Conservation (phyloP, 73 alveolate species). For the Symbiodinium pilosum region DNA sequence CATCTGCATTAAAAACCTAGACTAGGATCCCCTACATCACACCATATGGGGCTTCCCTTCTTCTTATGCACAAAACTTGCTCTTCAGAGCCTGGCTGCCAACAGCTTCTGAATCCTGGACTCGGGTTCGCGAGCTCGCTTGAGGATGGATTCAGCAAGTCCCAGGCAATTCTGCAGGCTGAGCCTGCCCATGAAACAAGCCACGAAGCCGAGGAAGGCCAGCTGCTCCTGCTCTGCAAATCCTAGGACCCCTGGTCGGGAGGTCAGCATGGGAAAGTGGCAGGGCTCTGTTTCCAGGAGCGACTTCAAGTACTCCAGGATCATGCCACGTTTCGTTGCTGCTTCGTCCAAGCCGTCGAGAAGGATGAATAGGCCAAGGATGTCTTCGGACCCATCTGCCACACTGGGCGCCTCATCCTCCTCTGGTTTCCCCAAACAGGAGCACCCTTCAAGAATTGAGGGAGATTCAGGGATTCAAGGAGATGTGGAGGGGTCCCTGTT, state of each 20-base stretch:
- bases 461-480: too few species aligned
- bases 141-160: not conserved
- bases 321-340: not conserved
- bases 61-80: too few species aligned
- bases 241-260: conserved; percentile 45
- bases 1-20: not conserved
- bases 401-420: not conserved
- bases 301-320: not conserved
- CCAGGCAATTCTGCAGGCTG: not conserved
- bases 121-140: not conserved
- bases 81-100: not conserved
- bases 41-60: not conserved
- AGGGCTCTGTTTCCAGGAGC: conserved; percentile 2
- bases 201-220: not conserved
- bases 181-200: not conserved
- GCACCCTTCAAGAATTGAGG: too few species aligned
- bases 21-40: not conserved
- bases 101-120: not conserved
- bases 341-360: conserved; percentile 74
- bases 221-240: not conserved
- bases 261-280: conserved; percentile 41
- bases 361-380: conserved; percentile 35
- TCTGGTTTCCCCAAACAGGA: not conserved
- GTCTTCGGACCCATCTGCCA: not conserved
- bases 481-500: too few species aligned